Evolutionary conservation across 2,329 filamentous ascomycete species (phyloP).

Genomic region (Colletotrichum noveboracense): DNA sequence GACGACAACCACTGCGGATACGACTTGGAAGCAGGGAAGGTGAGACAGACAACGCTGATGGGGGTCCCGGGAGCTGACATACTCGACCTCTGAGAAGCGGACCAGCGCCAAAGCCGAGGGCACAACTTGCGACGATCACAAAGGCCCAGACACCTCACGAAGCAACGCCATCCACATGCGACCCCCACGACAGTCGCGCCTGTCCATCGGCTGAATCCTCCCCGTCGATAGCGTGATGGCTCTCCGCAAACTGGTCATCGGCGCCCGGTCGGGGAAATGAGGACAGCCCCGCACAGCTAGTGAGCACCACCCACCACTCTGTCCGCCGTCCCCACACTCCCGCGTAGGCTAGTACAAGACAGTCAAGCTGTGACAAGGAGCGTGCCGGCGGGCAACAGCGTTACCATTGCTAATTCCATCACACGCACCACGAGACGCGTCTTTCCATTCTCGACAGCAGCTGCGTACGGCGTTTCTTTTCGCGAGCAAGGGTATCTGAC

Average conservation of each 20-base stretch:
- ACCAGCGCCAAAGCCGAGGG: not conserved
- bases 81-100: not conserved
- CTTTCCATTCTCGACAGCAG: not conserved
- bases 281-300: not conserved
- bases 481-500: not conserved
- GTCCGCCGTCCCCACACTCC: not conserved
- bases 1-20: not conserved
- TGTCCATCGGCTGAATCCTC: not conserved
- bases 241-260: not conserved
- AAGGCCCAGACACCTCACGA: not conserved
- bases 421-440: not conserved
- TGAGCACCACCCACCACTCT: not conserved
- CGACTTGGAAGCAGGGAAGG: not conserved
- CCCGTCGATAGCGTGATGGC: not conserved
- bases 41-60: not conserved
- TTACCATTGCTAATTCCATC: not conserved
- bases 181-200: not conserved
- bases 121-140: not conserved
- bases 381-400: not conserved
- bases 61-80: not conserved
- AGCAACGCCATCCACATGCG: not conserved
- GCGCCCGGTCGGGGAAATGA: not conserved
- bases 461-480: not conserved
- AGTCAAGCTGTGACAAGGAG: not conserved
- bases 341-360: not conserved